A percentile compares a stretch with the other conserved stretches of the same genome.
phyloP scores from a whole-genome alignment of 805 yeast genomes.

The Osmozyma mogii region DNA sequence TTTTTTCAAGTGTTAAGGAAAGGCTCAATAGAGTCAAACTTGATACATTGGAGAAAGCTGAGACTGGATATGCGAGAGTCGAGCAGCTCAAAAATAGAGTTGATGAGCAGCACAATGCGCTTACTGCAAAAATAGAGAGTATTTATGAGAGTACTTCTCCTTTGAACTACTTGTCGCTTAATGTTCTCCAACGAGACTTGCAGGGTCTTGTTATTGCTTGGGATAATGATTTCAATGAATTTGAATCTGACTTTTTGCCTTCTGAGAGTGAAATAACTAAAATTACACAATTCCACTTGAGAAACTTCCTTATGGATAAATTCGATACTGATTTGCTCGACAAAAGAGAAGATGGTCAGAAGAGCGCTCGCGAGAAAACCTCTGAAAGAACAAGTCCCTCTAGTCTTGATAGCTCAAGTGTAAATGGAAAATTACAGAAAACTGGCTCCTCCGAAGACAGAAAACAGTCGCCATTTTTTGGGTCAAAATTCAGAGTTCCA shows the following conservation, averaged over 20 bases:
- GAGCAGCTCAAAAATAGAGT: constrained; percentile 49
- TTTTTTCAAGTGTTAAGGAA: constrained; percentile 66
- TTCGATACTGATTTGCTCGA: constrained; percentile 18
- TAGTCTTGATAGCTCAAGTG: background rate
- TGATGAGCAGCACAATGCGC: constrained; percentile 39
- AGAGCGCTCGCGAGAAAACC: background rate
- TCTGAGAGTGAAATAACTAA: constrained; percentile 88
- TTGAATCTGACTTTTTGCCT: constrained; percentile 74
- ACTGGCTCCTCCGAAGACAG: background rate
- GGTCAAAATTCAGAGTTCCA: constrained; percentile 9
- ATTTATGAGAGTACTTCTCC: constrained; percentile 51
- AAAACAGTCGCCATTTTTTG: background rate
- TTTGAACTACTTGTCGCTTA: constrained; percentile 62
- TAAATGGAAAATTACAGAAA: background rate
- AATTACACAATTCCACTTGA: constrained; percentile 81
- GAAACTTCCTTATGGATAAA: constrained; percentile 60
- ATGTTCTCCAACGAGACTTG: constrained; percentile 57
- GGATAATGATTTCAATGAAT: constrained; percentile 77
- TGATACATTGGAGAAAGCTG: constrained; percentile 61
- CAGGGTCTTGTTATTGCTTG: constrained; percentile 81
- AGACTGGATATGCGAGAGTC: constrained; percentile 56
- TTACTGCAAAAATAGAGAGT: constrained; percentile 39
- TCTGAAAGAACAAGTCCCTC: background rate
- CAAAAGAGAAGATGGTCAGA: constrained; percentile 5
- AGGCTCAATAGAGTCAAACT: constrained; percentile 73